These are phyloP conservation scores for Emergomyces orientalis DNA, from an alignment of 2,329 filamentous ascomycete genomes.

Conservation along the genomic window DNA sequence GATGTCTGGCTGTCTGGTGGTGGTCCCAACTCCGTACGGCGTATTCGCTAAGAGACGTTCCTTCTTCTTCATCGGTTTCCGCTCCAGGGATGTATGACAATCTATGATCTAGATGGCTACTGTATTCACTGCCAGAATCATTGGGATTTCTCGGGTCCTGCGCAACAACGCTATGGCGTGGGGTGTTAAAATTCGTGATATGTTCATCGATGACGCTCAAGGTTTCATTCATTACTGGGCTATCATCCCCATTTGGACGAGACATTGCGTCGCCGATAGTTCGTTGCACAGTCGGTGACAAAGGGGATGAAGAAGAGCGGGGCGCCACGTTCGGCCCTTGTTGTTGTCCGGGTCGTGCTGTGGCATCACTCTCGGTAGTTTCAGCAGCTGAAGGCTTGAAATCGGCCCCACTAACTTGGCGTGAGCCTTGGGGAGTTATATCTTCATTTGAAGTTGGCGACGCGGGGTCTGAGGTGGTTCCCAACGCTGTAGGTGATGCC, in stretches of 20 bases:
- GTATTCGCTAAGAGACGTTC: conserved; percentile 54
- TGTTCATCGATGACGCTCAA: conserved; percentile 95
- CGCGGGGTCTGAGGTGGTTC: conserved; percentile 18
- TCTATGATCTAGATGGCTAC: conserved; percentile 63
- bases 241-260: conserved; percentile 47
- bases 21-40: conserved; percentile 76
- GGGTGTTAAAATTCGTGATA: conserved; percentile 72
- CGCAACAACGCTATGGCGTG: conserved; percentile 44
- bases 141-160: conserved; percentile 46
- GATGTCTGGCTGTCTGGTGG: conserved; percentile 75
- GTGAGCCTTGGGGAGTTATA: conserved; percentile 33
- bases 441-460: conserved; percentile 26
- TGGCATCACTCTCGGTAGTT: conserved; percentile 9
- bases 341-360: conserved; percentile 13
- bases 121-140: conserved; percentile 86
- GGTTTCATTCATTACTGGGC: conserved; percentile 85
- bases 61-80: conserved; percentile 85
- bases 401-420: conserved; percentile 29
- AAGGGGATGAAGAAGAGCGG: conserved; percentile 27
- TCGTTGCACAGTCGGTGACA: conserved; percentile 34
- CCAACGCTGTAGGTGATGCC: not conserved
- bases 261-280: conserved; percentile 40
- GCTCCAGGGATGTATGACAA: conserved; percentile 79
- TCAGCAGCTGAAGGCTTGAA: conserved; percentile 20
- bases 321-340: conserved; percentile 28